Percentiles rank a stretch among this genome's conserved stretches.
phyloP scores from a whole-genome alignment of 2,329 filamentous ascomycete genomes.

The Pseudocercospora vitis region DNA sequence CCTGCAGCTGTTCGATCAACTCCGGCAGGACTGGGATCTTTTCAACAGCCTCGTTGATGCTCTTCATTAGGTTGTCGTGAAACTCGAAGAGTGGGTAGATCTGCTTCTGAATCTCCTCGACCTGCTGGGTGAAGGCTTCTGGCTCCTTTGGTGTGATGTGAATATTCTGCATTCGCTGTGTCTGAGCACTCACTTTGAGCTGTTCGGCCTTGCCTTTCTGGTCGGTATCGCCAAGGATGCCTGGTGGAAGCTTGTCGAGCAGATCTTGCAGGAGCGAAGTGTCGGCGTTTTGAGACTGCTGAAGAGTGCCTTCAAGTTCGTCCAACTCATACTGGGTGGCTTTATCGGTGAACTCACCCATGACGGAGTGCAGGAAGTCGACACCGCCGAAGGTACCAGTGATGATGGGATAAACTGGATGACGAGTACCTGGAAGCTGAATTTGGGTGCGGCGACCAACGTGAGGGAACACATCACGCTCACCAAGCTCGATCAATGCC shows the following conservation, averaged over 20 bases:
- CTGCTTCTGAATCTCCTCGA: conserved; percentile 70
- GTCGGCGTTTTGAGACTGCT: conserved; percentile 58
- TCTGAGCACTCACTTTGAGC: conserved; percentile 72
- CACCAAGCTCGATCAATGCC: conserved; percentile 81
- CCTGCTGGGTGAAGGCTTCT: conserved; percentile 78
- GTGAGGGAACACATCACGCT: conserved; percentile 79
- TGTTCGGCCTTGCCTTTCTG: conserved; percentile 75
- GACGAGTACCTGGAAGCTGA: conserved; percentile 64
- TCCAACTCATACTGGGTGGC: conserved; percentile 87
- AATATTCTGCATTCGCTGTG: conserved; percentile 73
- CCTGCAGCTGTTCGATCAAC: conserved; percentile 80
- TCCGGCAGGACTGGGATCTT: conserved; percentile 83
- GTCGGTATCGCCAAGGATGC: conserved; percentile 73
- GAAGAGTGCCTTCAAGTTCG: conserved; percentile 79
- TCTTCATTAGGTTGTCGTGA: conserved; percentile 83
- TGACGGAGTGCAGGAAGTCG: conserved; percentile 75
- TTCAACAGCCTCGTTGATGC: conserved; percentile 74
- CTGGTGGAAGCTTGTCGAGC: conserved; percentile 76
- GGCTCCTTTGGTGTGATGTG: conserved; percentile 74
- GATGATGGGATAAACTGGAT: conserved; percentile 73
- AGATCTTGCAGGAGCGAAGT: conserved; percentile 79
- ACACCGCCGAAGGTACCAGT: conserved; percentile 95
- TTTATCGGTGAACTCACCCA: conserved; percentile 78
- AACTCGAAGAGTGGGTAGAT: conserved; percentile 89
- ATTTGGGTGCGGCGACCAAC: conserved; percentile 75